Evolutionary conservation across 1,139 yeast genomes (phyloP).

Genomic region (Lodderomyces margitis): DNA sequence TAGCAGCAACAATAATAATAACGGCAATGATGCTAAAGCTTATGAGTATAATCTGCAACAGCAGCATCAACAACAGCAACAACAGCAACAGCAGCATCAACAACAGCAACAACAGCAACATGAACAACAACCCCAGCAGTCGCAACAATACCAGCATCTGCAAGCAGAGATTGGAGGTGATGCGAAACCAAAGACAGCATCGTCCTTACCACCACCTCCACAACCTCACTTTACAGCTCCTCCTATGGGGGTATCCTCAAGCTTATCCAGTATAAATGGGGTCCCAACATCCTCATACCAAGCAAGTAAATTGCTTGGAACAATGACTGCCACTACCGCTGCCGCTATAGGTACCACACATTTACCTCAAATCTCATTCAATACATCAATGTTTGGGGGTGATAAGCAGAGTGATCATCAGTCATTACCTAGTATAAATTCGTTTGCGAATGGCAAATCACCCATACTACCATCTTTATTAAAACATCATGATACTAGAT

Average conservation of each 20-base stretch:
- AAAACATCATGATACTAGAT: conserved; percentile 16
- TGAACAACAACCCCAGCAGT: neutral
- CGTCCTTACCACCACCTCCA: conserved; percentile 13
- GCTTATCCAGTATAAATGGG: neutral
- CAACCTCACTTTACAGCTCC: conserved; percentile 1
- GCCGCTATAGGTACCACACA: no score
- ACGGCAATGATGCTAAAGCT: conserved; percentile 2
- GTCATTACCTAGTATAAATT: conserved; percentile 7
- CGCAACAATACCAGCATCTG: neutral
- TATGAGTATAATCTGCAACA: neutral
- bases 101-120: neutral
- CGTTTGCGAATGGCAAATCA: conserved; percentile 10
- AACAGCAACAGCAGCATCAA: neutral
- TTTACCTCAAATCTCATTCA: conserved; percentile 30
- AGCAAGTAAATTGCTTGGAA: conserved; percentile 7
- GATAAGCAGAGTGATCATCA: conserved; percentile 14
- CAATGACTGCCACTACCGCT: neutral
- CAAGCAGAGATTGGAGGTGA: neutral
- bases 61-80: neutral
- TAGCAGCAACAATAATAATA: neutral
- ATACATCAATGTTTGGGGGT: conserved; percentile 37
- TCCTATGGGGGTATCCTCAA: conserved; percentile 1
- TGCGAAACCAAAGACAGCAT: conserved; percentile 5
- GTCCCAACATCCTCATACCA: conserved; percentile 7
- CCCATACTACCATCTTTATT: conserved; percentile 9